Evolutionary conservation across 208 protist genomes (phyloP).

Genomic region (Crithidia brevicula): DNA sequence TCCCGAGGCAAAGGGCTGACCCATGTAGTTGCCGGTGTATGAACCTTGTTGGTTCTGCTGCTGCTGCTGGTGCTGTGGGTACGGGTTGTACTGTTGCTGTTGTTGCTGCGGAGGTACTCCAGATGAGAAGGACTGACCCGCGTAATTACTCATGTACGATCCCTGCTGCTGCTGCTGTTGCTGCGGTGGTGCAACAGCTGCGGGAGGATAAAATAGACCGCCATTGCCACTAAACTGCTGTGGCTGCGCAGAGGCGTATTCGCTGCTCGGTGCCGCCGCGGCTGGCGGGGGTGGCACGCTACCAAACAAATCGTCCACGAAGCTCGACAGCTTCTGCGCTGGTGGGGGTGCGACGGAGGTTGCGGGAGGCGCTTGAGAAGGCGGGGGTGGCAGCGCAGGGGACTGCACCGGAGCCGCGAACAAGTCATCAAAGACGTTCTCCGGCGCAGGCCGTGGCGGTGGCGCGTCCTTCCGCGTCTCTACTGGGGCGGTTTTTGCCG

Average conservation of each 20-base stretch:
- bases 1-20: slow-evolving; percentile 3
- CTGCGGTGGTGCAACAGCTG: background rate
- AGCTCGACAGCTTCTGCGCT: slow-evolving; percentile 13
- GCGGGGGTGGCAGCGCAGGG: slow-evolving; percentile 3
- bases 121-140: background rate
- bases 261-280: background rate
- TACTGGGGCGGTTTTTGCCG: background rate
- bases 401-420: slow-evolving; percentile 42
- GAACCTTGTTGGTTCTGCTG: background rate
- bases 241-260: slow-evolving; percentile 3
- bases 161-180: slow-evolving; percentile 1
- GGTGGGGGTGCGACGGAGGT: background rate
- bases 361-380: background rate
- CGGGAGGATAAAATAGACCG: background rate
- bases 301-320: slow-evolving; percentile 39
- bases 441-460: slow-evolving; percentile 9
- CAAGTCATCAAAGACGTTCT: slow-evolving; percentile 59
- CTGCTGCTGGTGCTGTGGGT: background rate
- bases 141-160: background rate
- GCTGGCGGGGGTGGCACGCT: slow-evolving; percentile 3
- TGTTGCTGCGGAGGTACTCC: too few relatives aligned
- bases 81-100: slow-evolving; percentile 12
- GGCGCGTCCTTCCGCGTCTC: slow-evolving; percentile 9
- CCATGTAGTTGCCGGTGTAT: background rate
- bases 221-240: slow-evolving; percentile 3